These are phyloP conservation scores for Phytophthora vignae DNA, from an alignment of 352 stramenopile genomes.

Conservation along the genomic window DNA sequence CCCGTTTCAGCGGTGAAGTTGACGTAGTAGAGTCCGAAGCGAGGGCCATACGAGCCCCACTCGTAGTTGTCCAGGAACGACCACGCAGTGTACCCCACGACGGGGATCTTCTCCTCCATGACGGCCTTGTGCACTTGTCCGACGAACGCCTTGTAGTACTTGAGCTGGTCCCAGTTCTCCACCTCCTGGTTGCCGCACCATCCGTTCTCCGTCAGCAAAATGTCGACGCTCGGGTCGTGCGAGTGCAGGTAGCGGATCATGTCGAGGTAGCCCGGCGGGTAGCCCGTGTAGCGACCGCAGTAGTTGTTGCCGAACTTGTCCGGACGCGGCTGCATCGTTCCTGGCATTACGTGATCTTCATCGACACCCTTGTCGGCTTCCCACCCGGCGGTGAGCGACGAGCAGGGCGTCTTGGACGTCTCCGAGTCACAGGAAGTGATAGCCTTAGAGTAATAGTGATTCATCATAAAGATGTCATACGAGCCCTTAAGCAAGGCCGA, in stretches of 20 bases:
- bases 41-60: constrained; percentile 35
- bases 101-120: constrained; percentile 29
- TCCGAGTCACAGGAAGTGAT: constrained; percentile 54
- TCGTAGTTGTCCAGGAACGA: constrained; percentile 31
- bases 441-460: constrained; percentile 85
- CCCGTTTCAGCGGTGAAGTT: constrained; percentile 32
- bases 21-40: constrained; percentile 45
- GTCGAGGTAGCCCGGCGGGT: constrained; percentile 57
- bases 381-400: constrained; percentile 43
- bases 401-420: constrained; percentile 41
- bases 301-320: constrained; percentile 36
- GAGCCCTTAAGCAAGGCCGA: constrained; percentile 75
- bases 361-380: constrained; percentile 52
- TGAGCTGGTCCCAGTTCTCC: constrained; percentile 48
- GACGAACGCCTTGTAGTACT: constrained; percentile 20
- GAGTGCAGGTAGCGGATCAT: constrained; percentile 58
- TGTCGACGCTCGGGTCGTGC: constrained; percentile 40
- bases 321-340: constrained; percentile 26
- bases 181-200: constrained; percentile 58
- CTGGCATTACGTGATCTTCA: constrained; percentile 45
- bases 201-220: constrained; percentile 57
- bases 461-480: constrained; percentile 94
- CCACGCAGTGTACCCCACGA: constrained; percentile 30
- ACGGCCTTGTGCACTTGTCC: constrained; percentile 47
- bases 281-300: constrained; percentile 51